phyloP scores from a whole-genome alignment of 345 rosid genomes.

The Camelina hispida region DNA sequence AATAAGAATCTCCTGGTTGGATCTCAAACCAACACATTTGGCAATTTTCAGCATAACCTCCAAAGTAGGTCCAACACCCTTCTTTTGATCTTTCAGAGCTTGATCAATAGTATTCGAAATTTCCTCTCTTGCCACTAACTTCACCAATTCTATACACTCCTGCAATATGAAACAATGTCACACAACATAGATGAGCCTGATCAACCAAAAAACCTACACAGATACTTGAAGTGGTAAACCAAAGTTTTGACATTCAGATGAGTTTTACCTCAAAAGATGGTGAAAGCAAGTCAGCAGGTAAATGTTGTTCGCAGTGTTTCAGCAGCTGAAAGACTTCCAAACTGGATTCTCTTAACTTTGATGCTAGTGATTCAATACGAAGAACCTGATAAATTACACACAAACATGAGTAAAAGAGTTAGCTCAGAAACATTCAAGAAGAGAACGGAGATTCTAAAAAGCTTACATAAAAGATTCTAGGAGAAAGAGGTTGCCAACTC shows the following conservation, averaged over 20 bases:
- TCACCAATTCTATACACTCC: slow-evolving; percentile 68
- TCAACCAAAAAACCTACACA: neutral
- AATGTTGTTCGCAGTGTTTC: slow-evolving; percentile 60
- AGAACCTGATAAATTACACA: slow-evolving; percentile 55
- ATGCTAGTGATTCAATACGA: slow-evolving; percentile 67
- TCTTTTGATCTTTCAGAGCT: slow-evolving; percentile 62
- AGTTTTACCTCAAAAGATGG: slow-evolving; percentile 76
- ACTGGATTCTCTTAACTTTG: slow-evolving; percentile 61
- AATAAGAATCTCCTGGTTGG: slow-evolving; percentile 85
- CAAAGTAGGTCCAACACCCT: slow-evolving; percentile 58
- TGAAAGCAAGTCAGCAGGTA: slow-evolving; percentile 70
- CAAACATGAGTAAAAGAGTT: slow-evolving; percentile 22
- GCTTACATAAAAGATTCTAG: slow-evolving; percentile 87
- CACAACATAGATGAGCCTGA: neutral
- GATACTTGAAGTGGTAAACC: neutral
- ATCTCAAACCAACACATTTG: slow-evolving; percentile 68
- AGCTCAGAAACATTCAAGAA: neutral
- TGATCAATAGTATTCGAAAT: slow-evolving; percentile 55
- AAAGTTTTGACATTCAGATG: neutral
- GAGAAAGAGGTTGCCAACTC: slow-evolving; percentile 69
- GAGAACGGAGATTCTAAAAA: neutral
- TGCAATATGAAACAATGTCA: slow-evolving; percentile 48
- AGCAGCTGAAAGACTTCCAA: slow-evolving; percentile 68
- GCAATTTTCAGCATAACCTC: slow-evolving; percentile 72
- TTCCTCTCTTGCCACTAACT: slow-evolving; percentile 62